These are phyloP conservation scores for Cylindrotheca fusiformis DNA, from an alignment of 108 stramenopile species.

Conservation along the genomic window DNA sequence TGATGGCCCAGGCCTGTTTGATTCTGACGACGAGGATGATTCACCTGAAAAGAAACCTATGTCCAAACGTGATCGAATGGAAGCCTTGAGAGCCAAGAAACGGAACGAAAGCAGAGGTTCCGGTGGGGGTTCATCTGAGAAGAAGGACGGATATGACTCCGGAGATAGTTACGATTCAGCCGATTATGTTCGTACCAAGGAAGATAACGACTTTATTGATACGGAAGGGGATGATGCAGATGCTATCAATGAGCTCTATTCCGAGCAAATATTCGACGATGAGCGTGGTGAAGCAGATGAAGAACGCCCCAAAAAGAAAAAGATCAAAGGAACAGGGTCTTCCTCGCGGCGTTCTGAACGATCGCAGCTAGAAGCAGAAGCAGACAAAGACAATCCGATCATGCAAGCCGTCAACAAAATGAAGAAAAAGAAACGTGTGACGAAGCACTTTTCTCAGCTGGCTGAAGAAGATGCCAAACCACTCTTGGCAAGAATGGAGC, in stretches of 20 bases:
- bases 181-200: constrained; percentile 67
- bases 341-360: constrained; percentile 48
- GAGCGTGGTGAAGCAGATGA: constrained; percentile 67
- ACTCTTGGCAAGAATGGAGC: constrained; percentile 75
- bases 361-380: constrained; percentile 33
- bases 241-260: constrained; percentile 79
- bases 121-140: constrained; percentile 19
- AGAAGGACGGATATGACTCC: constrained; percentile 58
- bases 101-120: constrained; percentile 25
- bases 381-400: constrained; percentile 69
- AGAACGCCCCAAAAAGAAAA: constrained; percentile 48
- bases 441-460: constrained; percentile 63
- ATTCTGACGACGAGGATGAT: constrained; percentile 5
- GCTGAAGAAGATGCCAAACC: constrained; percentile 64
- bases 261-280: constrained; percentile 89
- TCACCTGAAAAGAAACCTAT: constrained; percentile 23
- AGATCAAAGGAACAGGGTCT: constrained; percentile 39
- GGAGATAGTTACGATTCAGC: constrained; percentile 72
- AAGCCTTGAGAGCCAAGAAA: constrained; percentile 68
- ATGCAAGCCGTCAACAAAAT: constrained; percentile 75
- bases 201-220: constrained; percentile 90
- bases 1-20: constrained; percentile 12
- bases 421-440: constrained; percentile 73
- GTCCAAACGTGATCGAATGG: constrained; percentile 69
- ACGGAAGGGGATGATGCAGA: constrained; percentile 88